These are phyloP conservation scores for Volutella citrinella DNA, from an alignment of 2,329 filamentous ascomycete species.

Conservation along the genomic window DNA sequence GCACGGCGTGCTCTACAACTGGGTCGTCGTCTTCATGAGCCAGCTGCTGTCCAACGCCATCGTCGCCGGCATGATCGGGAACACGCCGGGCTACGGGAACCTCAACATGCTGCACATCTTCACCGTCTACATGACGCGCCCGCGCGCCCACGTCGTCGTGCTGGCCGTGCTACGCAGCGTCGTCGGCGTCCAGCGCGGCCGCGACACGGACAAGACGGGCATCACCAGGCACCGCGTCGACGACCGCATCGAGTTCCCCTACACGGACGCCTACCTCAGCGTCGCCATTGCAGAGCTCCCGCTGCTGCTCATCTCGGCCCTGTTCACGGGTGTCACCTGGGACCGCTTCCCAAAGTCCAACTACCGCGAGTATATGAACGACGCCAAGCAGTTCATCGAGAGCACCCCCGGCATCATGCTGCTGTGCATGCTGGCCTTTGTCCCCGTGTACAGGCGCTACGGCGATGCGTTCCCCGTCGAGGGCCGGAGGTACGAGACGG, in stretches of 20 bases:
- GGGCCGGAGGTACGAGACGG: conserved; percentile 18
- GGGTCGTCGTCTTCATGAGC: conserved; percentile 14
- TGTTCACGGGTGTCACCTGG: conserved; percentile 24
- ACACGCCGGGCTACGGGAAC: conserved; percentile 15
- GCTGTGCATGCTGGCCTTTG: conserved; percentile 16
- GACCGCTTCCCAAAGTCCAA: conserved; percentile 15
- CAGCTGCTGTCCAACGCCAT: conserved; percentile 19
- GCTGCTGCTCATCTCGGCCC: conserved; percentile 15
- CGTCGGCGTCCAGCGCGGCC: conserved; percentile 7
- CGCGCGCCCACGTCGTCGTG: conserved; percentile 18
- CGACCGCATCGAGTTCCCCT: conserved; percentile 22
- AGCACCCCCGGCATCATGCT: conserved; percentile 18
- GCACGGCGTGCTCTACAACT: conserved; percentile 9
- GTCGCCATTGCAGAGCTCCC: conserved; percentile 15
- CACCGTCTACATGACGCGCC: conserved; percentile 18
- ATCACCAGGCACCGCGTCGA: conserved; percentile 15
- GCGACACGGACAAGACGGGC: conserved; percentile 17
- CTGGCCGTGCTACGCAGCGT: conserved; percentile 18
- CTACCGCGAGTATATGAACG: conserved; percentile 12
- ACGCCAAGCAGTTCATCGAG: conserved; percentile 17
- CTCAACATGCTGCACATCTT: conserved; percentile 23
- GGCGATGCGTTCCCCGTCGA: conserved; percentile 21
- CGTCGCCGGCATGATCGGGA: conserved; percentile 18
- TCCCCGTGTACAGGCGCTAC: conserved; percentile 20
- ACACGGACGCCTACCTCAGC: conserved; percentile 20